phyloP scores from a whole-genome alignment of 2,329 filamentous ascomycete genomes.

The Alternaria infectoria region DNA sequence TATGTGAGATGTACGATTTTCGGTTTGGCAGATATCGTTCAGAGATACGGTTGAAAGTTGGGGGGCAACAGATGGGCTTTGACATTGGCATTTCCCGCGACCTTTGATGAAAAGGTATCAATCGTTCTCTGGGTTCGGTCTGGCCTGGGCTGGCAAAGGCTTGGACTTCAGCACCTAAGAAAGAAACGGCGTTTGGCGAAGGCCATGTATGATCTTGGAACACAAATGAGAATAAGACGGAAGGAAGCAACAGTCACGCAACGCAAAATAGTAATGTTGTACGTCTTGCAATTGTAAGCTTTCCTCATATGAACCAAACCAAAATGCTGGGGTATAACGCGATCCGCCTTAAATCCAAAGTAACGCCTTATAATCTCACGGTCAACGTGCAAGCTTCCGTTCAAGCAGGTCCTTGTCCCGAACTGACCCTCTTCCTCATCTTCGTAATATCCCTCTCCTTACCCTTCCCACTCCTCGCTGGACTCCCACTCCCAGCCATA shows the following conservation, averaged over 20 bases:
- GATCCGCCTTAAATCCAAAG: not conserved
- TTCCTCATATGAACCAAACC: not conserved
- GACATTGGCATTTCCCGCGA: not conserved
- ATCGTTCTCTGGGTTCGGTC: not conserved
- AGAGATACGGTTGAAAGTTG: not conserved
- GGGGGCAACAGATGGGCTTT: not conserved
- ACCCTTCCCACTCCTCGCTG: conserved; percentile 19
- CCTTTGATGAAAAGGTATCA: not conserved
- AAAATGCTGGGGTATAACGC: conserved; percentile 11
- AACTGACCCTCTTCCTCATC: conserved; percentile 19
- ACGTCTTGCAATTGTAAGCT: not conserved
- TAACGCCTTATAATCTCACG: not conserved
- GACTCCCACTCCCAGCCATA: conserved; percentile 8
- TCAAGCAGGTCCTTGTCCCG: conserved; percentile 2
- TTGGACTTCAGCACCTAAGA: not conserved
- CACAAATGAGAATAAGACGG: not conserved
- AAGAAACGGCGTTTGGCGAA: not conserved
- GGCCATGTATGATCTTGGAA: not conserved
- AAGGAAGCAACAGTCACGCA: not conserved
- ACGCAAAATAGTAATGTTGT: not conserved
- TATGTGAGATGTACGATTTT: conserved; percentile 34
- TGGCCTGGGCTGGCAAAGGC: not conserved
- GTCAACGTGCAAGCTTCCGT: not conserved
- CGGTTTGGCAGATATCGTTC: not conserved
- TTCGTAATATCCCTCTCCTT: conserved; percentile 22